phyloP scores from a whole-genome alignment of 169 alveolate genomes.

The Sarcocystis neurona region DNA sequence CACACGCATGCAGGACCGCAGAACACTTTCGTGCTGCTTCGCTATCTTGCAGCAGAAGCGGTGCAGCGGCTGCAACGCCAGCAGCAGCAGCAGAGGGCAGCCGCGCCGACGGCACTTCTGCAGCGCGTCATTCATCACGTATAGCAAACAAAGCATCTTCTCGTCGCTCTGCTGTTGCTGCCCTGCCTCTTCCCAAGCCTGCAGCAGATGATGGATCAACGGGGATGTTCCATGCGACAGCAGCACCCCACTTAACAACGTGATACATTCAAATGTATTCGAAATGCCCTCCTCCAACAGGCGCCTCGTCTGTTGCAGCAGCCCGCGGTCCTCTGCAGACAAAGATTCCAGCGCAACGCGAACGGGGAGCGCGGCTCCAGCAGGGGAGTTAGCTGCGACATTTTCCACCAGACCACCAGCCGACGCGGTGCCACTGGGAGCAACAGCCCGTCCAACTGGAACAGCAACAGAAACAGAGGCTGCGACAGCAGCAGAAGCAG shows the following conservation, averaged over 20 bases:
- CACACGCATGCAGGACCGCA: not conserved
- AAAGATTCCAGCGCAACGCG: not conserved
- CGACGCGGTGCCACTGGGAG: too few relatives aligned
- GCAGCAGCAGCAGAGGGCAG: slow-evolving; percentile 12
- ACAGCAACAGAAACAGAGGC: too few relatives aligned
- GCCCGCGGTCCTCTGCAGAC: slow-evolving; percentile 5
- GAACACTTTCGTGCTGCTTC: not conserved
- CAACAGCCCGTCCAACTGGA: too few relatives aligned
- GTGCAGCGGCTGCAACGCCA: slow-evolving; percentile 13
- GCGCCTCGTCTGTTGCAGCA: not conserved
- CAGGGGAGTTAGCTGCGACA: too few relatives aligned
- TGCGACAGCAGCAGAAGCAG: too few relatives aligned
- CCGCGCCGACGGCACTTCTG: not conserved
- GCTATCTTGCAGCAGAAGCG: not conserved
- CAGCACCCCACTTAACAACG: not conserved
- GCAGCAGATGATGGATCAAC: not conserved
- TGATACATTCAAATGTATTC: not conserved
- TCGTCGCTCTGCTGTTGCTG: not conserved
- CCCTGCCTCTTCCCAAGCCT: not conserved
- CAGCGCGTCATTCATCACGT: slow-evolving; percentile 29
- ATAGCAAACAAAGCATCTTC: slow-evolving; percentile 12
- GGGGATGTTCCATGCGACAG: not conserved
- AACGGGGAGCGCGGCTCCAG: not conserved
- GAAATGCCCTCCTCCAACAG: not conserved
- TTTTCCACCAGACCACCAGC: too few relatives aligned